phyloP scores from a whole-genome alignment of 106 monocot species.

The Platanthera guangdongensis region DNA sequence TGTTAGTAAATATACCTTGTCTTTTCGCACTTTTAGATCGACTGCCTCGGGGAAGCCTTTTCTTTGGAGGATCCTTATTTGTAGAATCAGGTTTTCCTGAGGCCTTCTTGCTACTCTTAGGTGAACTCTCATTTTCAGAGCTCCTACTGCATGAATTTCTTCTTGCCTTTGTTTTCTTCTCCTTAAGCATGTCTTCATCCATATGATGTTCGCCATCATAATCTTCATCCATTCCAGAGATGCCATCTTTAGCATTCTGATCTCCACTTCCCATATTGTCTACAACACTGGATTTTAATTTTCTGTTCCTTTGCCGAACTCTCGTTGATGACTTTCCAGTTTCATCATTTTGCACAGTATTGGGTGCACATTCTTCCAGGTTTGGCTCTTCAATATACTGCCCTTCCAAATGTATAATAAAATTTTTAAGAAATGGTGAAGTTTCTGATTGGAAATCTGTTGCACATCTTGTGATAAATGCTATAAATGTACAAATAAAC shows the following conservation, averaged over 20 bases:
- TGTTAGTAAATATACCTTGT: constrained; percentile 7
- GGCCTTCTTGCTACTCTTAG: constrained; percentile 1
- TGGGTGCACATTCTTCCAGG: background rate
- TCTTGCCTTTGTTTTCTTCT: background rate
- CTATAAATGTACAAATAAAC: background rate
- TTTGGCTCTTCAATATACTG: background rate
- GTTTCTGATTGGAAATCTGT: background rate
- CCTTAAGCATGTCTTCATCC: constrained; percentile 9
- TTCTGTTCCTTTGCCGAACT: background rate
- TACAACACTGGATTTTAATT: background rate
- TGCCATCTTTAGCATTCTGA: background rate
- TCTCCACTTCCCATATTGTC: background rate
- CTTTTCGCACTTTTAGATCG: constrained; percentile 5
- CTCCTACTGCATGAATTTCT: background rate
- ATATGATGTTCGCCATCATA: constrained; percentile 6
- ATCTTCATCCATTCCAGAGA: constrained; percentile 3
- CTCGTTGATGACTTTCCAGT: background rate
- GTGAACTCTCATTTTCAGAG: background rate
- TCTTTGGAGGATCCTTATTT: constrained; percentile 10
- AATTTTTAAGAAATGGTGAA: background rate
- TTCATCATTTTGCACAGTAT: background rate
- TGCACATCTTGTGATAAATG: background rate
- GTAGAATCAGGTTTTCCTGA: background rate
- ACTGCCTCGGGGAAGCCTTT: constrained; percentile 13
- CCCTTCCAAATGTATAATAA: background rate